Evolutionary conservation across 208 protist genomes (phyloP).

Genomic region (Acanthamoeba royreba): DNA sequence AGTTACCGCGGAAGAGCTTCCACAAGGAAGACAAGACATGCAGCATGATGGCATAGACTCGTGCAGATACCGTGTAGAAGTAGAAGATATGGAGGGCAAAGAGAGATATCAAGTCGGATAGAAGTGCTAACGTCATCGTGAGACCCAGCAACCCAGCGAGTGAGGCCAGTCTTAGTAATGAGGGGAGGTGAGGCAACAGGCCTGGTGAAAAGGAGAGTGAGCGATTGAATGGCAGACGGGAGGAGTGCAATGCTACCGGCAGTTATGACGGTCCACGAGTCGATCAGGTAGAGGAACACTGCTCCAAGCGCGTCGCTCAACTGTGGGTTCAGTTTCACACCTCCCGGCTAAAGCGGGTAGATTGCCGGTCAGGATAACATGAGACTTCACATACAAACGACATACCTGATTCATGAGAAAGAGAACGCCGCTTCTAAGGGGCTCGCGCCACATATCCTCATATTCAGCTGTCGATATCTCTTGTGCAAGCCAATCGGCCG

Average conservation of each 20-base stretch:
- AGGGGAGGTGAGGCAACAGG: not conserved
- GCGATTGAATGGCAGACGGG: not conserved
- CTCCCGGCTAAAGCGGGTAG: not conserved
- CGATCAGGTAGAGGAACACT: constrained; percentile 15
- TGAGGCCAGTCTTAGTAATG: not conserved
- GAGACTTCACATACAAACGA: not conserved
- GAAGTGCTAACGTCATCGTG: not conserved
- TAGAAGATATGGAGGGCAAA: constrained; percentile 4
- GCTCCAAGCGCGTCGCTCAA: not conserved
- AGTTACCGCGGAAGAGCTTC: not conserved
- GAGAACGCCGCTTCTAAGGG: not conserved
- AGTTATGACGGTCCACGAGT: not conserved
- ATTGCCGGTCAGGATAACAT: too few relatives aligned
- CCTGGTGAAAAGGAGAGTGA: not conserved
- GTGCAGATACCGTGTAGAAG: constrained; percentile 4
- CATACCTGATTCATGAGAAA: not conserved
- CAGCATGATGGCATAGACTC: not conserved
- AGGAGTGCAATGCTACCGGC: not conserved
- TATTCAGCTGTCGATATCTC: not conserved
- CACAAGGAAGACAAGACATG: constrained; percentile 18
- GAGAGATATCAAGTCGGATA: not conserved
- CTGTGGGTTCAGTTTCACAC: not conserved
- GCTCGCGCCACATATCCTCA: not conserved
- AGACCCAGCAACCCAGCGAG: not conserved
- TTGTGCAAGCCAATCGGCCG: not conserved